A percentile compares a stretch with the other conserved stretches of the same genome.
phyloP scores from a whole-genome alignment of 2,329 filamentous ascomycete species.

The Cladosporium sp. region DNA sequence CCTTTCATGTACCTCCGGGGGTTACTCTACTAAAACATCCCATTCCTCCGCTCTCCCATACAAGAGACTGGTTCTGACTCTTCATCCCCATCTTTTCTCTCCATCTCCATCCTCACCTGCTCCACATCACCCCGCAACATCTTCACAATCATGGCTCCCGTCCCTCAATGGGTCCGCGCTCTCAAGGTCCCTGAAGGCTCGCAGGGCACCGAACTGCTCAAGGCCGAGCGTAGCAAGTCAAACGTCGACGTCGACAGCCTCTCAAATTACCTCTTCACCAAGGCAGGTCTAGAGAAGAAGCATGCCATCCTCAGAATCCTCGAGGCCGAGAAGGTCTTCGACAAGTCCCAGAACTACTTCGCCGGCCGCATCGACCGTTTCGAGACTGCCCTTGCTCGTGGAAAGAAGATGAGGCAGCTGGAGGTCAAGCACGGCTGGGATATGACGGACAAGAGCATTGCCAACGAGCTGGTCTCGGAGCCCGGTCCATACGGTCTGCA shows the following conservation, averaged over 20 bases:
- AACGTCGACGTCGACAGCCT: conserved; percentile 68
- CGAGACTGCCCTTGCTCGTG: conserved; percentile 68
- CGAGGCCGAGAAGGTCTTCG: conserved; percentile 68
- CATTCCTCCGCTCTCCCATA: conserved; percentile 5
- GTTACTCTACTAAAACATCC: not conserved
- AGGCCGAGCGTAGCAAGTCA: conserved; percentile 68
- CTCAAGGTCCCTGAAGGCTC: conserved; percentile 63
- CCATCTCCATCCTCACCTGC: not conserved
- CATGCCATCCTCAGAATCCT: conserved; percentile 65
- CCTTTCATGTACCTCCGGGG: not conserved
- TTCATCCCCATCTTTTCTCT: not conserved
- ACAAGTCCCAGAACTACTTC: conserved; percentile 79
- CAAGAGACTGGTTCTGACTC: not conserved
- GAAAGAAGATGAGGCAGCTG: conserved; percentile 69
- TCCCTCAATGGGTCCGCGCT: conserved; percentile 67
- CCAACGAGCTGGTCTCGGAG: conserved; percentile 71
- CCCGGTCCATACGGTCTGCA: conserved; percentile 74
- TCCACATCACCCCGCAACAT: not conserved
- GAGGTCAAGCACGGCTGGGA: conserved; percentile 68
- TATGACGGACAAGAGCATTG: conserved; percentile 63
- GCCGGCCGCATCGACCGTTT: conserved; percentile 69
- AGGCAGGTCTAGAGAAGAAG: conserved; percentile 63
- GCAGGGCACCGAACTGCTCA: conserved; percentile 69
- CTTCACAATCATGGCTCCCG: conserved; percentile 38
- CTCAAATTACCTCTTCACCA: conserved; percentile 69